A percentile compares a stretch with the other conserved stretches of the same genome.
phyloP scores from a whole-genome alignment of 352 stramenopile genomes.

The Elongisporangium senticosum region DNA sequence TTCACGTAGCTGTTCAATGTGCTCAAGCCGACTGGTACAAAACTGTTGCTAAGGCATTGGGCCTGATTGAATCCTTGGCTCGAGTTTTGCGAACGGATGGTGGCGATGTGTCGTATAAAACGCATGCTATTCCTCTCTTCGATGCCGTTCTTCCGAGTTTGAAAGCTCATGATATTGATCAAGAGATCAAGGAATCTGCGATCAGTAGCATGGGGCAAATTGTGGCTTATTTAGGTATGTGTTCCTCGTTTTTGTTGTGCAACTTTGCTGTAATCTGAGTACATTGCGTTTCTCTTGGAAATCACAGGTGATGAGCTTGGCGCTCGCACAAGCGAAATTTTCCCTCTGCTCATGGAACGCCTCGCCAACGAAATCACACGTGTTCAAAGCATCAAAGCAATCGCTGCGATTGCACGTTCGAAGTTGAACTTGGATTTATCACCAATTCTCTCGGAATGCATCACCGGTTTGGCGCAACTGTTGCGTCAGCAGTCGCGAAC shows the following conservation, averaged over 20 bases:
- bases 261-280: slow-evolving; percentile 33
- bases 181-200: slow-evolving; percentile 98
- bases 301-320: slow-evolving; percentile 74
- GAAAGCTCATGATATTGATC: slow-evolving; percentile 95
- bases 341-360: slow-evolving; percentile 92
- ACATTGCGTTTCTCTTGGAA: slow-evolving; percentile 4
- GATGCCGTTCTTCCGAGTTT: slow-evolving; percentile 93
- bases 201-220: slow-evolving; percentile 90
- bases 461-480: slow-evolving; percentile 85
- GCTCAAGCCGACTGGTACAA: slow-evolving; percentile 99
- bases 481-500: slow-evolving; percentile 93
- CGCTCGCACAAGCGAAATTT: slow-evolving; percentile 73
- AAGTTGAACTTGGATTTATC: slow-evolving; percentile 88
- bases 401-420: slow-evolving; percentile 87
- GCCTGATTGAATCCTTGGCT: slow-evolving; percentile 90
- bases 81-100: slow-evolving; percentile 59
- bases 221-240: slow-evolving; percentile 64
- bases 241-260: neutral
- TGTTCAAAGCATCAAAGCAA: slow-evolving; percentile 94
- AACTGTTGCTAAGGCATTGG: slow-evolving; percentile 93
- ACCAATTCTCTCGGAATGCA: slow-evolving; percentile 86
- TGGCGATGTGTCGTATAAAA: slow-evolving; percentile 27
- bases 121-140: slow-evolving; percentile 84
- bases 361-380: slow-evolving; percentile 98
- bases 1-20: slow-evolving; percentile 84